Base-by-base conservation (phyloP, 2,329 filamentous ascomycete species). In the Cordyceps pruinosa region DNA sequence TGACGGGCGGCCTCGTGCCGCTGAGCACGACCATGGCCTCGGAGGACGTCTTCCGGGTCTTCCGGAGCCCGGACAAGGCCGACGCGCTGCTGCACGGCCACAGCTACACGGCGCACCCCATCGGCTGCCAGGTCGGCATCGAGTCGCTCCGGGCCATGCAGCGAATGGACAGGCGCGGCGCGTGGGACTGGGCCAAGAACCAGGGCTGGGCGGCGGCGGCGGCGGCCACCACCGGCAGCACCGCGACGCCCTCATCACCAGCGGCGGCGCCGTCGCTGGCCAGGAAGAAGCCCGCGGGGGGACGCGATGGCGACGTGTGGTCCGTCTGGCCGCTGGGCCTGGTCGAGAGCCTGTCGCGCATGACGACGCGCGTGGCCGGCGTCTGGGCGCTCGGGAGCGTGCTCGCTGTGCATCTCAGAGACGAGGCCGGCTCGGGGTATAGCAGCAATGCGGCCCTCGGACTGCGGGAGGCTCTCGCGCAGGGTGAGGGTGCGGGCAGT, bases 41-140 rank as follows among this genome's bases (percentile, higher is more conserved):
- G 35, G 77, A 90, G 58, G 79, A 77, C 58, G 86, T 95, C 46
- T 94, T 91, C 69, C 66, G 82, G 1, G 82, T 83, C 0, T 95
- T 95, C 66, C 73, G 82, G 13, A 85, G 86, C 53, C 75, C 81
- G 1, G 84, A 90, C 49, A 95, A 94, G 72, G 84, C 82, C 0
- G 88, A 93, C 62, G 90, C 90, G 0, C 72, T 95, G 5, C 74
- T 95, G 4, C 90, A 95, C 63, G 90, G 90, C 0, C 90, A 95
- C 68, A 93, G 88, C 68, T 95, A 95, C 71, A 95, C 90, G 0
- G 90, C 90, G 0, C 89, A 95, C 69, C 80, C 90, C 0, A 81
- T 94, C 1, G 90, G 90, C 0, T 95, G 89, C 64, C 82, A 87
- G 45, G 88, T 95, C 0, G 90, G 87, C 0, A 76, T 87, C n/a